Conservation (phyloP, 768 basidiomycete species). For the Mycena filopes region DNA sequence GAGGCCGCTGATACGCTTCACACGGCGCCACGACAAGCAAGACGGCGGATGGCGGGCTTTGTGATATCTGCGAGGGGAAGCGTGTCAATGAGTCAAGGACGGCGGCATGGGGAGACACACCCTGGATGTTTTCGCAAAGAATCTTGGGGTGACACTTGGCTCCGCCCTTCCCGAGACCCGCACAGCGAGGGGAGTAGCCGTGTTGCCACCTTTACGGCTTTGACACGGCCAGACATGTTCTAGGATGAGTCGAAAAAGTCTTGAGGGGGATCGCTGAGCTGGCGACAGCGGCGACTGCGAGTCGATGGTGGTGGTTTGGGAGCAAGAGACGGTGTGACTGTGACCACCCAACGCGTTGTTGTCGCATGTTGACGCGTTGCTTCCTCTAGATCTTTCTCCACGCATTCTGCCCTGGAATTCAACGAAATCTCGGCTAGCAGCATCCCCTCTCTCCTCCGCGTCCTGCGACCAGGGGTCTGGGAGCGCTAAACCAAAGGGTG, state of each 20-base stretch:
- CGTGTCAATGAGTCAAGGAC: conserved; percentile 34
- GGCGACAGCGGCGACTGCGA: neutral
- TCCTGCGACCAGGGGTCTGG: too few relatives aligned
- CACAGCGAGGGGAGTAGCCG: neutral
- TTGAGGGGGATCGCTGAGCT: conserved; percentile 3
- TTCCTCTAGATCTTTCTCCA: too few relatives aligned
- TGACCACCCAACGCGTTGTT: conserved; percentile 9
- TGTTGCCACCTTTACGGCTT: conserved; percentile 3
- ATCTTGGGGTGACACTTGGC: too few relatives aligned
- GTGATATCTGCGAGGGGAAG: conserved; percentile 41
- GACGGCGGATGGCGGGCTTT: conserved; percentile 7
- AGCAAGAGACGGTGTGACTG: conserved; percentile 5
- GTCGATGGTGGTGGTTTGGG: conserved; percentile 3
- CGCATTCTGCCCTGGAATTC: too few relatives aligned
- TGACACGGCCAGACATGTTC: conserved; percentile 11
- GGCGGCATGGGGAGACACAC: conserved; percentile 44
- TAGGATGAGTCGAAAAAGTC: conserved; percentile 3
- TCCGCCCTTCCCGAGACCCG: too few relatives aligned
- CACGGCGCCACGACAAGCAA: conserved; percentile 4
- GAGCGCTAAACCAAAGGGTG: too few relatives aligned
- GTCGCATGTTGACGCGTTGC: neutral
- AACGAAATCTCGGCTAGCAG: too few relatives aligned
- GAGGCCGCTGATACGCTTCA: conserved; percentile 2
- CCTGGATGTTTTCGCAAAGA: conserved; percentile 55
- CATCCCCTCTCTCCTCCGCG: too few relatives aligned